Base-by-base conservation (phyloP, 257 asterid species). In the Cordia subcordata region DNA sequence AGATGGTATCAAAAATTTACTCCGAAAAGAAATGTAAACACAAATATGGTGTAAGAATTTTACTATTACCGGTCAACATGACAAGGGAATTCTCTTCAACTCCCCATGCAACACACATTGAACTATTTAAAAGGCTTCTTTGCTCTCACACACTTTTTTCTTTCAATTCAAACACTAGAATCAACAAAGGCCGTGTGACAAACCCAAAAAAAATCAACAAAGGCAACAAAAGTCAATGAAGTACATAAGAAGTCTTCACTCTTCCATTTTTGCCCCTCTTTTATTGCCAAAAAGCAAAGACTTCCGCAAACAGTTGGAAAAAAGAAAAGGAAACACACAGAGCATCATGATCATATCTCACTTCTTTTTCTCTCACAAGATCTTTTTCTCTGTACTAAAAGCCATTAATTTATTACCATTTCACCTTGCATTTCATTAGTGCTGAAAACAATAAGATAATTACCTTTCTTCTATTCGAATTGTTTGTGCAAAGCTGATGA, bases 231-330 rank as follows among this genome's bases (percentile, higher is more conserved):
- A 58, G 71, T 70, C 71, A 70, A 69, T 46, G 57, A 57, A 33
- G 11, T 33, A 32, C 23, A 9, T 1, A 42, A 42, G 8, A 42
- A 3, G 47, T 39, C 44, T 39, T 39, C 20, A 50, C 49, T 45
- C 45, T 71, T 65, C 68, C 72, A 47, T 53, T 53, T 60, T 64
- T 71, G 32, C 60, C 72, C 76, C 37, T 42, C 17, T 65, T 16
- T 51, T 33, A 32, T 50, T 58, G 64, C 58, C 50, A 22, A 37
- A 58, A 58, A 45, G 47, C 42, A 62, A 35, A 51, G 49, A 38
- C 0, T 39, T 39, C 9, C 5, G 22, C 20, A 64, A 52, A 46
- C 68, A 67, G 62, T 61, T 61, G 49, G 19, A 35, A 45, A 59
- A 45, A 56, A 3, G 1, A 0, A 18, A 18, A 57, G 15, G 51